phyloP scores from a whole-genome alignment of 441 rosid species.

The Euphorbia celastroides region DNA sequence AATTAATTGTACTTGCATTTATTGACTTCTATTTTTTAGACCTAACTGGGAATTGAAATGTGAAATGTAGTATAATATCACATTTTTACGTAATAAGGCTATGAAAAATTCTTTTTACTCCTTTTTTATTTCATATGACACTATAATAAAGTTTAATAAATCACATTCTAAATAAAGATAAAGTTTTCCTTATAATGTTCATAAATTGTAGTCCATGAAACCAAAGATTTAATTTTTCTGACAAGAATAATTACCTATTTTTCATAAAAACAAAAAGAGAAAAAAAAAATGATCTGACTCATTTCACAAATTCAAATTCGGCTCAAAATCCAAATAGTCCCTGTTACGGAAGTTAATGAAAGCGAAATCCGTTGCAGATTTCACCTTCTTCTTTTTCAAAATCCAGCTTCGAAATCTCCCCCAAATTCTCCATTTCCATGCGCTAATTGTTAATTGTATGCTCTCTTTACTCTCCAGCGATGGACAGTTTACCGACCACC shows the following conservation, averaged over 20 bases:
- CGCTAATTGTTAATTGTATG: not conserved
- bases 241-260: not conserved
- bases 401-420: not conserved
- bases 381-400: not conserved
- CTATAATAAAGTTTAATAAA: too few relatives aligned
- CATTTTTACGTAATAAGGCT: too few relatives aligned
- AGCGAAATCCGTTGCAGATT: conserved; percentile 15
- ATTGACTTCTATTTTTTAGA: too few relatives aligned
- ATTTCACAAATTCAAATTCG: not conserved
- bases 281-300: not conserved
- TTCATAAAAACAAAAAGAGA: not conserved
- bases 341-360: conserved; percentile 4
- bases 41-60: too few relatives aligned
- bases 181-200: too few relatives aligned
- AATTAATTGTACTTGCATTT: too few relatives aligned
- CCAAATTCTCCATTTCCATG: not conserved
- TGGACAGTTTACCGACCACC: conserved; percentile 73
- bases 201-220: too few relatives aligned
- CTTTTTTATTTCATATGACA: too few relatives aligned
- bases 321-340: conserved; percentile 1
- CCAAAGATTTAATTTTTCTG: not conserved
- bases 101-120: too few relatives aligned
- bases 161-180: too few relatives aligned
- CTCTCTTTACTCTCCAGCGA: conserved; percentile 9
- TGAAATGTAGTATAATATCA: too few relatives aligned